Evolutionary conservation across 371 early-diverging fungal genomes (phyloP), one percentile per base, ranked within the genome.

Genomic region (Actinomortierella ambigua): DNA sequence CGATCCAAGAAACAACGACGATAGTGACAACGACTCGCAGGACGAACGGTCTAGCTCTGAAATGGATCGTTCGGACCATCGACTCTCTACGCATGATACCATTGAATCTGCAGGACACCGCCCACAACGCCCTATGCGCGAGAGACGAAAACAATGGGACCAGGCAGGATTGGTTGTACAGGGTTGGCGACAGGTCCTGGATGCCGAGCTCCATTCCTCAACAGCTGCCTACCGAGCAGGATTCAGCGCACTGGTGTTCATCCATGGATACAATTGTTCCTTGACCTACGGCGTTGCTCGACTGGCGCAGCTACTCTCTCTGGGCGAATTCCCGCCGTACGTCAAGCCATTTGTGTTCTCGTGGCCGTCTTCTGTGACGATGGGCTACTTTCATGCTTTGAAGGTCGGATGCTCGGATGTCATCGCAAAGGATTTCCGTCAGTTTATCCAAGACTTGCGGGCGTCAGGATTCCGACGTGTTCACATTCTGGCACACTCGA

Each of bases 211-310:
- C 3, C 49, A 53, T 13, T 24, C 23, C 13, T 23, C 55, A n/a
- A 39, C 69, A 1, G 55, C 63, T 0, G 69, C 65, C 1, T 1
- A 59, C 18, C 55, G 64, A 20, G 65, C 68, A 39, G 64, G 79
- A 26, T 62, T 73, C 24, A 82, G 82, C 55, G 82, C 82, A 0
- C 56, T 81, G 3, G 51, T 81, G 14, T 81, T 81, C 62, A 59
- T 81, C 9, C 82, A 77, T 49, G 81, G 81, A 42, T 81, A 79
- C 65, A 81, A 81, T 44, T 81, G 71, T 28, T 26, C 82, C 7
- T 48, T 77, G 20, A 75, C 68, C 24, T 66, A 67, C 41, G 79
- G 82, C 4, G 58, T 67, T n/a, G 75, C 50, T 28, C 63, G 73
- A 28, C 56, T 81, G 14, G 82, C 80, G 11, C 81, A 81, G 47